Base-by-base conservation (phyloP, 2,329 filamentous ascomycete genomes). In the Didymella sp. region DNA sequence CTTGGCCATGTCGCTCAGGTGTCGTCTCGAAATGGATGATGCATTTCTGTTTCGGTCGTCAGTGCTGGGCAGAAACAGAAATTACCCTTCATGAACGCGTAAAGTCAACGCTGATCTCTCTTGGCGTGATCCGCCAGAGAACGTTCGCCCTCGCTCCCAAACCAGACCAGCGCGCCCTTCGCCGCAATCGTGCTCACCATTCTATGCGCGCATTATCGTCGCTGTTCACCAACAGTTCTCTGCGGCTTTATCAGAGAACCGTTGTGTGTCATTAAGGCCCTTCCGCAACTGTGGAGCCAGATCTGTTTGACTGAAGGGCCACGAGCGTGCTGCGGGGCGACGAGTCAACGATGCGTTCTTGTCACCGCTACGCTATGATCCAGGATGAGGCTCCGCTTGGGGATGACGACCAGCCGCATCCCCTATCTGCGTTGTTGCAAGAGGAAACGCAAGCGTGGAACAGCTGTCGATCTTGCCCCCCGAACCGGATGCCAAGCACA, bases 351-450 rank as follows among this genome's bases (percentile, higher is more conserved):
- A 47, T 37, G 22, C 30, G 13, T n/a, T n/a, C 31, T 13, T 22
- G 31, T 38, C 48, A 44, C 48, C 49, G 43, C 55, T 53, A 40
- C 45, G 21, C 41, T 33, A 45, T 50, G 56, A 53, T 22, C 42
- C 45, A 27, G 25, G 33, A 41, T 53, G 50, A 54, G 50, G 56
- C 50, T 50, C 48, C 27, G 50, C 38, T 15, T 40, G 40, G 41
- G 21, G 38, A 59, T 52, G 51, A 49, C 51, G 47, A 41, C 22
- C 17, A 11, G 47, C 25, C 41, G 47, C 38, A 44, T 44, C 51
- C 30, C 56, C 51, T 59, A 55, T 59, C 56, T 59, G 35, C 35
- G 24, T n/a, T 47, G 56, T 43, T 55, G 50, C 56, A 54, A 50
- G 42, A 54, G 33, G 17, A 50, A 50, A 21, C 35, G 28, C 40